These are phyloP conservation scores for Sutorius australiensis DNA, from an alignment of 768 basidiomycete genomes.

Conservation along the genomic window DNA sequence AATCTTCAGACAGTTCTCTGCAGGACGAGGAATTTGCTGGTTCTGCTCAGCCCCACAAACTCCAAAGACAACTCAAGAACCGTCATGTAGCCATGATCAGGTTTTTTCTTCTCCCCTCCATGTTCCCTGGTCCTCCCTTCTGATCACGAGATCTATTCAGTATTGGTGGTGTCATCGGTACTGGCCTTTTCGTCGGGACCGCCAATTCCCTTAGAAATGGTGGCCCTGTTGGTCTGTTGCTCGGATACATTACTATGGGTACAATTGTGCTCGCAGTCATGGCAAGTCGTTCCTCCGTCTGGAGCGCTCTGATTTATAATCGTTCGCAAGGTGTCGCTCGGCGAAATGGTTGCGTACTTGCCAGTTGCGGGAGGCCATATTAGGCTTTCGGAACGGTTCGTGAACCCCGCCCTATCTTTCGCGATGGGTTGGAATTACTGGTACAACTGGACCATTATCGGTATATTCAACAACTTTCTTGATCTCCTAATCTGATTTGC, in stretches of 20 bases:
- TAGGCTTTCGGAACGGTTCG: slow-evolving; percentile 76
- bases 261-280: slow-evolving; percentile 70
- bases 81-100: slow-evolving; percentile 84
- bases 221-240: slow-evolving; percentile 70
- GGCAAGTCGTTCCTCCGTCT: slow-evolving; percentile 36
- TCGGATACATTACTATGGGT: slow-evolving; percentile 67
- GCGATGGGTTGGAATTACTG: slow-evolving; percentile 56
- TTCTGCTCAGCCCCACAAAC: slow-evolving; percentile 11
- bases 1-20: slow-evolving; percentile 14
- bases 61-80: slow-evolving; percentile 66
- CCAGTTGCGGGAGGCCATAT: slow-evolving; percentile 81
- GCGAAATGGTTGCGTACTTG: slow-evolving; percentile 62
- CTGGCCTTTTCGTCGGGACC: slow-evolving; percentile 70
- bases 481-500: not conserved
- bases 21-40: slow-evolving; percentile 21
- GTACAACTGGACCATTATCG: slow-evolving; percentile 34
- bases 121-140: not conserved
- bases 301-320: not conserved
- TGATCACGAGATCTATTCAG: slow-evolving; percentile 29
- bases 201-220: slow-evolving; percentile 47
- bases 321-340: slow-evolving; percentile 51
- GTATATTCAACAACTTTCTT: not conserved
- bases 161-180: slow-evolving; percentile 57
- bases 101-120: slow-evolving; percentile 25
- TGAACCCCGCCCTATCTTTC: slow-evolving; percentile 66